A percentile compares a stretch with the other conserved stretches of the same genome.
Evolutionary conservation across 805 yeast genomes (phyloP).

Genomic region (Teunomyces barrocoloradensis): DNA sequence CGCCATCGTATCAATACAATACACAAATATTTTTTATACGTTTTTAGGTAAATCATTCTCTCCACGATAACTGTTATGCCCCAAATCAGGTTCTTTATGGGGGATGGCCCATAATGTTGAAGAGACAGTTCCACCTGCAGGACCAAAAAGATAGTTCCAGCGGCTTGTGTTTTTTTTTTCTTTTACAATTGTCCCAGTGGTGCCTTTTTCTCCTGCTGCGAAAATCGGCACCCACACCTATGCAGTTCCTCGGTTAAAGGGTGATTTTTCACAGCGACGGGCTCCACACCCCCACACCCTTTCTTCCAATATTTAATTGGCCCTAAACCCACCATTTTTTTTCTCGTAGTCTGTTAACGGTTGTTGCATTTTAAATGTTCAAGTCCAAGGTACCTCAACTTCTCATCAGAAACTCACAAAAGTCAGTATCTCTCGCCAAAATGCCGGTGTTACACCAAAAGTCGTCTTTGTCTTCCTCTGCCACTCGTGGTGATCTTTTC

Average conservation of each 20-base stretch:
- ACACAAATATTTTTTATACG: background rate
- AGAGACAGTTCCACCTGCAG: too few species aligned
- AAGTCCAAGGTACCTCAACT: slow-evolving; percentile 5
- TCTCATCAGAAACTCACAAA: slow-evolving; percentile 1
- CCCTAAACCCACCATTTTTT: background rate
- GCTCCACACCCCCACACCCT: background rate
- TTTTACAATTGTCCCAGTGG: background rate
- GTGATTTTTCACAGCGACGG: slow-evolving; percentile 2
- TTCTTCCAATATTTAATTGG: background rate
- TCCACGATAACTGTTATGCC: background rate
- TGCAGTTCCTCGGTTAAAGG: slow-evolving; percentile 1
- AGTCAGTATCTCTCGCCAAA: slow-evolving; percentile 2
- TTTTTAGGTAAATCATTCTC: background rate
- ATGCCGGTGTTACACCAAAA: slow-evolving; percentile 9
- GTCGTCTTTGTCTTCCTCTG: slow-evolving; percentile 19
- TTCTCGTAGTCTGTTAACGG: background rate
- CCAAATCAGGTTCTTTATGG: too few species aligned
- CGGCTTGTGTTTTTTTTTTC: too few species aligned
- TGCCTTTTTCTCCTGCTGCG: background rate
- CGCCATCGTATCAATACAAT: background rate
- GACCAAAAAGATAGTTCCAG: too few species aligned
- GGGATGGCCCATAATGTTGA: too few species aligned
- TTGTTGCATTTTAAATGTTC: slow-evolving; percentile 5
- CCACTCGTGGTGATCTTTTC: slow-evolving; percentile 62
- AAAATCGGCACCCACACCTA: background rate